Conservation (phyloP, 352 stramenopile genomes). For the Pythium aquatile region DNA sequence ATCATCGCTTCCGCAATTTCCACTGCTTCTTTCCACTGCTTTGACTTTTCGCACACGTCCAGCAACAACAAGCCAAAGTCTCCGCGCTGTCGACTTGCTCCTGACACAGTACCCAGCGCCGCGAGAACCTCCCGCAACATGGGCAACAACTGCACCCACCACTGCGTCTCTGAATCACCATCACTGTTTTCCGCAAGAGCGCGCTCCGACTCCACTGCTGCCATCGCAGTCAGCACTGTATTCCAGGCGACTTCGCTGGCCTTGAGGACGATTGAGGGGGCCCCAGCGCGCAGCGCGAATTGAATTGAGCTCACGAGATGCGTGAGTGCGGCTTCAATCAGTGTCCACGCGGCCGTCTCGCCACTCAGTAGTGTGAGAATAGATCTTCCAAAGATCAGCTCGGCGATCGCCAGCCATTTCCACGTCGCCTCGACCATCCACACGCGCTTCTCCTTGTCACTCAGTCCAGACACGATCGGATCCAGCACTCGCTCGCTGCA, state of each 20-base stretch:
- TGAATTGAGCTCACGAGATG: conserved; percentile 55
- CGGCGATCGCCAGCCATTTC: conserved; percentile 70
- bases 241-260: conserved; percentile 83
- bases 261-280: conserved; percentile 35
- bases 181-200: conserved; percentile 15
- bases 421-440: conserved; percentile 36
- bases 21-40: conserved; percentile 42
- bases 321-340: conserved; percentile 48
- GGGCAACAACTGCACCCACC: conserved; percentile 15
- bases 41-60: conserved; percentile 44
- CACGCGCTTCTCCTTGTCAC: conserved; percentile 19
- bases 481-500: conserved; percentile 45
- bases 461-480: conserved; percentile 26
- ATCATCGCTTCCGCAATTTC: conserved; percentile 26
- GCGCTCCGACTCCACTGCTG: conserved; percentile 21
- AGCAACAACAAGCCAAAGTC: conserved; percentile 61
- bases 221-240: conserved; percentile 38
- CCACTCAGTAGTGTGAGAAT: conserved; percentile 50
- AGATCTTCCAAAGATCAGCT: conserved; percentile 51
- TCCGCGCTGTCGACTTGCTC: conserved; percentile 32
- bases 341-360: conserved; percentile 39
- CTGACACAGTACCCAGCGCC: neutral
- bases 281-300: conserved; percentile 34
- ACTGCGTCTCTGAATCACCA: neutral
- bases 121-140: conserved; percentile 14